These are phyloP conservation scores for Brassica carinata DNA, from an alignment of 345 rosid species.

Conservation along the genomic window DNA sequence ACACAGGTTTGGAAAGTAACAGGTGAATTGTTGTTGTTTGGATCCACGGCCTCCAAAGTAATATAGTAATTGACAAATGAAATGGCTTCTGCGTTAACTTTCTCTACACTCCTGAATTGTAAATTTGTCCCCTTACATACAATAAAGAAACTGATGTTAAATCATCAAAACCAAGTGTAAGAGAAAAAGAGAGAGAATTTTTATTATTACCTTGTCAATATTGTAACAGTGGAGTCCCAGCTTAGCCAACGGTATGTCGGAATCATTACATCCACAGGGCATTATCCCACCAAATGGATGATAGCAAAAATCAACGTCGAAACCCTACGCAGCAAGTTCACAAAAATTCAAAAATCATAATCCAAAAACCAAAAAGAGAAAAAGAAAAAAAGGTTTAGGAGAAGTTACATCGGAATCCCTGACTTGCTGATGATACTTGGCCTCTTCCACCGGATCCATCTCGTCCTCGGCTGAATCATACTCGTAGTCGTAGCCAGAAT, in stretches of 20 bases:
- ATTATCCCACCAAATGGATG: slow-evolving; percentile 3
- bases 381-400: not conserved
- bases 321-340: not conserved
- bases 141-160: too few species aligned
- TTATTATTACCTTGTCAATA: not conserved
- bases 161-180: not conserved
- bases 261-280: not conserved
- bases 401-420: not conserved
- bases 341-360: not conserved
- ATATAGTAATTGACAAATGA: not conserved
- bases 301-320: not conserved
- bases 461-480: not conserved
- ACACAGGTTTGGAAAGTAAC: slow-evolving; percentile 3
- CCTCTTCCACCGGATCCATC: not conserved
- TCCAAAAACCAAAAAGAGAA: not conserved
- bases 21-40: not conserved
- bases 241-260: not conserved
- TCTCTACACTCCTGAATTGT: not conserved
- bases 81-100: not conserved
- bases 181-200: too few species aligned
- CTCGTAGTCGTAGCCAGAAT: not conserved
- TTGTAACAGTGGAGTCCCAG: not conserved
- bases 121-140: not conserved
- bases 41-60: not conserved
- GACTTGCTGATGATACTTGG: not conserved